Evolutionary conservation across 2,329 filamentous ascomycete genomes (phyloP).

Genomic region (Plectosphaerella sp.): DNA sequence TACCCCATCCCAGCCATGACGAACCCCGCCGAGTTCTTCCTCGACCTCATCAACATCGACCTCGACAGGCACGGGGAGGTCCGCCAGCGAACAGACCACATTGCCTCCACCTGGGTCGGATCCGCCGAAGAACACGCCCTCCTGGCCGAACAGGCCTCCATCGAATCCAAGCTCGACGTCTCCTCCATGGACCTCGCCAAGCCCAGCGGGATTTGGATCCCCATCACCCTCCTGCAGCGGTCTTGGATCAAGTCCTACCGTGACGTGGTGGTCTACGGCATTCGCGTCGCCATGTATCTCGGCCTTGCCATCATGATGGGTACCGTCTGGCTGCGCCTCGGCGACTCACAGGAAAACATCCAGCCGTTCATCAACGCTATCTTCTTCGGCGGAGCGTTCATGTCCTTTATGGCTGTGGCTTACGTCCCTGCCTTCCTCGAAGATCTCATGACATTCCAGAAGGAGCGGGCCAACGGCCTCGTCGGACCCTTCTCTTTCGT

Average conservation of each 20-base stretch:
- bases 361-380: constrained; percentile 81
- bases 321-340: constrained; percentile 76
- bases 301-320: constrained; percentile 81
- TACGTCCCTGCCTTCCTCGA: constrained; percentile 84
- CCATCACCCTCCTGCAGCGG: constrained; percentile 67
- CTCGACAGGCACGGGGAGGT: constrained; percentile 50
- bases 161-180: constrained; percentile 1
- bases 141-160: background rate
- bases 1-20: constrained; percentile 62
- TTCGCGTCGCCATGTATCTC: constrained; percentile 75
- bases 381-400: constrained; percentile 70
- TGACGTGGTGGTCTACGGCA: constrained; percentile 79
- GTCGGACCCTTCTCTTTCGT: constrained; percentile 72
- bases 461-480: constrained; percentile 77
- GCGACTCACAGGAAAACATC: constrained; percentile 65
- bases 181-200: constrained; percentile 19
- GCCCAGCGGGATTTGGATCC: constrained; percentile 45
- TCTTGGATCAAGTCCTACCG: constrained; percentile 80
- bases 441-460: constrained; percentile 66
- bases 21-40: constrained; percentile 76
- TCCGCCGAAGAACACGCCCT: constrained; percentile 13
- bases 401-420: constrained; percentile 79
- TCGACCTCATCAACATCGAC: constrained; percentile 76
- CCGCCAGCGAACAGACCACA: constrained; percentile 13
- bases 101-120: constrained; percentile 17